Base-by-base conservation (phyloP, 352 stramenopile genomes). In the Phytophthora sojae region DNA sequence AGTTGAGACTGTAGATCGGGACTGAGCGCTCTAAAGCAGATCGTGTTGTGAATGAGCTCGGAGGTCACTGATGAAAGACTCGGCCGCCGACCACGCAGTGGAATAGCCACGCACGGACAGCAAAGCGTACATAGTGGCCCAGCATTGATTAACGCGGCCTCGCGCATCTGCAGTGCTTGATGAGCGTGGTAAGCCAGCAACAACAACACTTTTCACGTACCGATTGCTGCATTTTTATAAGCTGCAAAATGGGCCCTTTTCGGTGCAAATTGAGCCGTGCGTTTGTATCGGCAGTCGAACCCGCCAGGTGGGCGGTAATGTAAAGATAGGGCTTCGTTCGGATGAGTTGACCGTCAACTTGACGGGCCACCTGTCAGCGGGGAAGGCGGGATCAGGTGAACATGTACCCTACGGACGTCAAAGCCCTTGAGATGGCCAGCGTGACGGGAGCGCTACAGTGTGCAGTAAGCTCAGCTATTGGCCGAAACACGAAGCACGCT, bases 261-360 rank as follows among this genome's bases (percentile, higher is more conserved):
- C 42, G 53, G 45, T 58, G 63, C 30, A 64, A 68, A 64, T 35
- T 64, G 57, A 47, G 45, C 17, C 15, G 44, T 21, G 2, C 50
- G 15, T 56, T 61, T 56, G 39, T 51, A 61, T 61, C 44, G 23
- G 51, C 50, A 47, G 39, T 69, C 53, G 52, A 30, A 68, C 35
- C 51, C 61, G 44, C 44, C 53, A 58, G 30, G 45, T 69, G 62
- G 62, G 45, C 53, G 59, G 59, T 66, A 66, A 63, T 58, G 62
- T 62, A 69, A 62, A 69, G 32, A 57, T 23, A 25, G 26, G 29
- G 21, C 35, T 29, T n/a, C 7, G 26, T 39, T 1, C 37, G 29
- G 51, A 67, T 61, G 62, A 63, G 54, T 64, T 64, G 62, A 69
- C 9, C 15, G 15, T 12, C n/a, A n/a, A n/a, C n/a, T n/a, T n/a